These are phyloP conservation scores for Alternaria hordeiaustralica DNA, from an alignment of 2,329 filamentous ascomycete genomes.

Conservation along the genomic window DNA sequence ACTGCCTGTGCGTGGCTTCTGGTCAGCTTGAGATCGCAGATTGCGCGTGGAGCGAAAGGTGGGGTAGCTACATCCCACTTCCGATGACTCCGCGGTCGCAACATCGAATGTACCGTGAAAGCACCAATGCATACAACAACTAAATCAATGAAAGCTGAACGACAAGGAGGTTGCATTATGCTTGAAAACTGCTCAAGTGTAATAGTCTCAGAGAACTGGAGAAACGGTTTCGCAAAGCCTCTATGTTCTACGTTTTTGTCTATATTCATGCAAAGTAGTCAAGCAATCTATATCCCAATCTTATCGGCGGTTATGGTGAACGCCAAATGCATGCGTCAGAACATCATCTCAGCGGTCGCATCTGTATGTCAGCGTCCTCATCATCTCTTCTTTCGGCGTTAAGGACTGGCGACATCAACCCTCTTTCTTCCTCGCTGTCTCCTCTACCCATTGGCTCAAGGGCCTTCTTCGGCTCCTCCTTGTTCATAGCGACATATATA, in stretches of 20 bases:
- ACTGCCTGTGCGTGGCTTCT: background rate
- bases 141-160: no score
- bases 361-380: slow-evolving; percentile 19
- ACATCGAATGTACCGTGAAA: rapidly evolving
- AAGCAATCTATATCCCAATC: background rate
- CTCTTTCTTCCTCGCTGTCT: slow-evolving; percentile 42
- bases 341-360: slow-evolving; percentile 25
- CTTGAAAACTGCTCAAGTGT: no score
- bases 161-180: background rate
- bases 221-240: background rate
- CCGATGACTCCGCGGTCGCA: background rate
- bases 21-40: background rate
- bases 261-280: background rate
- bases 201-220: rapidly evolving
- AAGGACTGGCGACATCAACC: slow-evolving; percentile 33
- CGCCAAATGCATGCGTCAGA: no score
- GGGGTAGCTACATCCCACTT: background rate
- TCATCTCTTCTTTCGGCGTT: slow-evolving; percentile 17
- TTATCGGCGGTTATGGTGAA: background rate
- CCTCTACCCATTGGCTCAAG: slow-evolving; percentile 16
- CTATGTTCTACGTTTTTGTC: background rate
- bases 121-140: no score
- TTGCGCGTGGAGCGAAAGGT: background rate
- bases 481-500: slow-evolving; percentile 67
- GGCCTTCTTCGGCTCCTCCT: slow-evolving; percentile 45